Base-by-base conservation (phyloP, 1,139 yeast genomes). In the Yamadazyma epiphylla region DNA sequence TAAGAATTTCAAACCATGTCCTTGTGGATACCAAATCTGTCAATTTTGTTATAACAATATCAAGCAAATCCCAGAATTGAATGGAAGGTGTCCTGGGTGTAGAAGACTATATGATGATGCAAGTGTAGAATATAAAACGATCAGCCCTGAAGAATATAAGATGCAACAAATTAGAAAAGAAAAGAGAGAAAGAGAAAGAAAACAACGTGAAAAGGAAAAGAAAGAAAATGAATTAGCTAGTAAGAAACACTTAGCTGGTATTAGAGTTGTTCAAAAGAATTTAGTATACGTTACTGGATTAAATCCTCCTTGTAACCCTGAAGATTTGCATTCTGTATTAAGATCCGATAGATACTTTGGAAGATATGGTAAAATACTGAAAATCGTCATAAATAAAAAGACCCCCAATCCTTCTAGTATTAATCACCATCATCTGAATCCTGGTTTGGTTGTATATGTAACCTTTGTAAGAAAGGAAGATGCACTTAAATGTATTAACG, bases 21-120 rank as follows among this genome's bases (percentile, higher is more conserved):
- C 97, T 1, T 94, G 99, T 65, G 98, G 98, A 9, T 94, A 94
- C 53, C 98, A 94, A 54, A 86, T 91, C 37, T 94, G 99, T 59
- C 97, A 91, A 67, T 94, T 94, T 53, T 94, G 98, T 57, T 94
- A 89, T 69, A 91, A 94, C 63, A 91, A 89, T 55, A 94, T 94
- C 49, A 77, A 96, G 45, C 94, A 86, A 45, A 91, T 91, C 48
- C 96, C 96, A 1, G 96, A 89, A 52, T 66, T 91, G 42, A 89
- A 89, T 54, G 97, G 97, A 5, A 76, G 88, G 45, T 94, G 99
- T 60, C 99, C 99, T 4, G 98, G 96, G 1, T 94, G 99, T 58
- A 83, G 99, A 52, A 71, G 98, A 39, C 75, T 82, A 19, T 94
- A 94, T 55, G 95, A 87, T 45, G 98, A 94, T 52, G 95, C 86